Conservation (phyloP, 352 stramenopile genomes). For the Phytopythium litorale region DNA sequence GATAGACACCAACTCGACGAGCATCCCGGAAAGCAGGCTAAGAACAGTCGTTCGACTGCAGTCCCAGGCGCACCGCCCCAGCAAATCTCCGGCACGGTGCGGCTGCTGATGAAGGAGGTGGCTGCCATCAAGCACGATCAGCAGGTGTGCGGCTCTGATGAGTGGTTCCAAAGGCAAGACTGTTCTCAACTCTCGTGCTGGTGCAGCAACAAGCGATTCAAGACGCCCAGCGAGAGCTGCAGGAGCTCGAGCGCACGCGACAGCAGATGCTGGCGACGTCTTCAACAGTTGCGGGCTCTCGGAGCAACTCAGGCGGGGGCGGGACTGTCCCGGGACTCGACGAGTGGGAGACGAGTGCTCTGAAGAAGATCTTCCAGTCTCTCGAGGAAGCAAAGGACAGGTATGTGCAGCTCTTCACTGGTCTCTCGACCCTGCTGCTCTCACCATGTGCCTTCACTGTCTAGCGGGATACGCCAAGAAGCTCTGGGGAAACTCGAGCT, state of each 20-base stretch:
- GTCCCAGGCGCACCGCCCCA: constrained; percentile 34
- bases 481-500: constrained; percentile 11
- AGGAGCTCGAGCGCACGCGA: constrained; percentile 32
- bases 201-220: constrained; percentile 23
- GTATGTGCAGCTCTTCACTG: constrained; percentile 10
- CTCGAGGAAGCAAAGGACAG: constrained; percentile 38
- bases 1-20: not conserved
- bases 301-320: constrained; percentile 9
- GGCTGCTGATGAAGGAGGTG: constrained; percentile 68
- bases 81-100: constrained; percentile 59
- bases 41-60: constrained; percentile 16
- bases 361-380: constrained; percentile 48
- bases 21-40: constrained; percentile 3
- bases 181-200: not conserved
- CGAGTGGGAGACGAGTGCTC: constrained; percentile 44
- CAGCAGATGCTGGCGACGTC: constrained; percentile 11
- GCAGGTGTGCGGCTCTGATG: constrained; percentile 19
- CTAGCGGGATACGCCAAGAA: constrained; percentile 14
- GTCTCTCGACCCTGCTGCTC: not conserved
- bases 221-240: constrained; percentile 32
- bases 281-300: constrained; percentile 6
- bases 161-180: not conserved
- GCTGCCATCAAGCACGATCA: constrained; percentile 40
- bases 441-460: not conserved
- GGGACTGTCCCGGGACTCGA: constrained; percentile 23